phyloP scores from a whole-genome alignment of 371 early-diverging fungal genomes.

The Rhizopus stolonifer region DNA sequence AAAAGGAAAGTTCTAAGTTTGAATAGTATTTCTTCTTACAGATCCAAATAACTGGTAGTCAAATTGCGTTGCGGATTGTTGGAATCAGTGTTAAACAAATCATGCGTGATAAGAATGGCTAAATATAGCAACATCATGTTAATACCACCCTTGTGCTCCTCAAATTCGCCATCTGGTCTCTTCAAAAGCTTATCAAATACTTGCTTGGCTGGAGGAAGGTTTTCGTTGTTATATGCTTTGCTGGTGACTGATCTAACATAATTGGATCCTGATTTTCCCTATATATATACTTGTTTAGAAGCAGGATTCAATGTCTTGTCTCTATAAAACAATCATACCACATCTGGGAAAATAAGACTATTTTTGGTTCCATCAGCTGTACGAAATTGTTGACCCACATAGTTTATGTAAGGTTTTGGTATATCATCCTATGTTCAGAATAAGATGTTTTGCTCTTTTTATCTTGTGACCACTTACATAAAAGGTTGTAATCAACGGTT shows the following conservation, averaged over 20 bases:
- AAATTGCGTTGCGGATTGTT: constrained; percentile 39
- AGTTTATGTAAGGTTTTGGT: constrained; percentile 40
- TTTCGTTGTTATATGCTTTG: constrained; percentile 15
- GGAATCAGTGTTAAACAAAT: constrained; percentile 50
- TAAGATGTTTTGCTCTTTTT: background rate
- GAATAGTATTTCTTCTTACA: too few species aligned
- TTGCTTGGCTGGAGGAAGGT: constrained; percentile 31
- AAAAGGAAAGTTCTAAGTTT: too few species aligned
- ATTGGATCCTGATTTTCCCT: constrained; percentile 45
- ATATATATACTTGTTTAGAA: background rate
- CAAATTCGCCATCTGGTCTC: constrained; percentile 32
- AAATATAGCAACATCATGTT: constrained; percentile 50
- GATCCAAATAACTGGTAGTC: constrained; percentile 50
- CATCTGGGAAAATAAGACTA: constrained; percentile 35
- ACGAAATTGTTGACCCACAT: constrained; percentile 44
- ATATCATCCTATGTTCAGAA: constrained; percentile 34
- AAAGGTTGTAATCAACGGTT: constrained; percentile 30
- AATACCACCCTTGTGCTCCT: constrained; percentile 33
- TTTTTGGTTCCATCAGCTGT: constrained; percentile 53
- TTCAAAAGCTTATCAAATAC: constrained; percentile 42
- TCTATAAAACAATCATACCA: constrained; percentile 25
- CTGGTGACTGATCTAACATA: constrained; percentile 43
- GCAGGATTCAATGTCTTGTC: background rate
- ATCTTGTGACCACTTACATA: constrained; percentile 27
- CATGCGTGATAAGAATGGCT: constrained; percentile 55